A percentile compares a stretch with the other conserved stretches of the same genome.
Evolutionary conservation across 768 basidiomycete genomes (phyloP).

Genomic region (Boletus reticulatus): DNA sequence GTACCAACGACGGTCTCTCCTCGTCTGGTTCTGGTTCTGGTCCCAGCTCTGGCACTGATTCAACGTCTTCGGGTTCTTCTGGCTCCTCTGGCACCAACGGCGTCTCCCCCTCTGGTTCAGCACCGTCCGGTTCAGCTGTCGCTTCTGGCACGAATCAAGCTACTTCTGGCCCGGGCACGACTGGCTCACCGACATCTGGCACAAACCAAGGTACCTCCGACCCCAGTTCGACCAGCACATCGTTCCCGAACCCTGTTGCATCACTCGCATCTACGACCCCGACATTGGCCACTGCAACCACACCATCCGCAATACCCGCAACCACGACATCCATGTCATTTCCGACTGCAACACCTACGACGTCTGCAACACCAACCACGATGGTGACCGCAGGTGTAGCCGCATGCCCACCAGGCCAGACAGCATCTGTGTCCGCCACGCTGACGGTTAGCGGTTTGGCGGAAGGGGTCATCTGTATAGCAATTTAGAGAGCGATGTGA

Average conservation of each 20-base stretch:
- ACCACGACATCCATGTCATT: neutral
- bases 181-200: neutral
- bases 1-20: neutral
- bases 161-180: neutral
- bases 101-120: neutral
- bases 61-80: neutral
- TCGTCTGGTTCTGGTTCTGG: neutral
- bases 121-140: neutral
- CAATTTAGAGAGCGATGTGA: neutral
- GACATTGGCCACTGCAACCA: neutral
- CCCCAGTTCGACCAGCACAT: neutral
- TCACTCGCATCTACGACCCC: neutral
- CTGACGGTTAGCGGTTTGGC: neutral
- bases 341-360: neutral
- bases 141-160: neutral
- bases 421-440: neutral
- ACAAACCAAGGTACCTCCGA: neutral
- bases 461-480: constrained; percentile 12
- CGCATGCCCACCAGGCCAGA: constrained; percentile 19
- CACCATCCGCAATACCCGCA: neutral
- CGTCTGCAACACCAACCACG: neutral
- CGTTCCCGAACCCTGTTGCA: neutral
- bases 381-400: neutral
- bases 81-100: no score
- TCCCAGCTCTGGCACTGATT: neutral